These are phyloP conservation scores for Teunomyces panamensis DNA, from an alignment of 805 yeast genomes.

Conservation along the genomic window DNA sequence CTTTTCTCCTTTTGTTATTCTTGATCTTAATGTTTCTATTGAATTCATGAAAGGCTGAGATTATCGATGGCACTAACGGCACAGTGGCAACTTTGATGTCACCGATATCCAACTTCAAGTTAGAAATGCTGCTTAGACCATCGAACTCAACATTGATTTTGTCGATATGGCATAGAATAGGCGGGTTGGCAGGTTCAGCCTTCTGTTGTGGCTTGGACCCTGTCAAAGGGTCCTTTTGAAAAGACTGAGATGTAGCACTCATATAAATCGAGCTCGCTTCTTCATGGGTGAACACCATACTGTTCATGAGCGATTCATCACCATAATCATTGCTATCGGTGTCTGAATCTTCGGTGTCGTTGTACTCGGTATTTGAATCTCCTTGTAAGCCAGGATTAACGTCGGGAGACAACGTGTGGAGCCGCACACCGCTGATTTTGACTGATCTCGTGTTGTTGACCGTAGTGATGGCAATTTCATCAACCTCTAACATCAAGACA, in stretches of 20 bases:
- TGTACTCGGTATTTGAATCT: not conserved
- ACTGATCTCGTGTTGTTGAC: conserved; percentile 47
- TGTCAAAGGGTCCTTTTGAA: conserved; percentile 12
- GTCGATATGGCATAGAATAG: conserved; percentile 32
- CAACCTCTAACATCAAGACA: conserved; percentile 31
- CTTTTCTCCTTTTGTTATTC: conserved; percentile 26
- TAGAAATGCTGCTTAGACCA: conserved; percentile 37
- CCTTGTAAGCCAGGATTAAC: conserved; percentile 27
- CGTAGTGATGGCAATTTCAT: conserved; percentile 34
- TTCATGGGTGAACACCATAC: conserved; percentile 64
- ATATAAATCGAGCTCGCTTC: conserved; percentile 72
- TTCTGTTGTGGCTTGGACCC: too few species aligned
- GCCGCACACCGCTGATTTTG: conserved; percentile 34
- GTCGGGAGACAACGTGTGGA: conserved; percentile 41
- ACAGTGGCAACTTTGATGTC: conserved; percentile 41
- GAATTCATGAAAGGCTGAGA: conserved; percentile 36
- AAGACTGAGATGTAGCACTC: conserved; percentile 70
- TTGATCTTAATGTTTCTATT: conserved; percentile 33
- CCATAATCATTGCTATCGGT: conserved; percentile 17
- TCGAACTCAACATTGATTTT: conserved; percentile 42
- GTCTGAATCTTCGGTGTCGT: conserved; percentile 6
- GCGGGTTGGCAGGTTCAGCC: conserved; percentile 8
- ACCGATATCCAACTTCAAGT: conserved; percentile 40
- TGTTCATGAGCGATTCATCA: conserved; percentile 45
- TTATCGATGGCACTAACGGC: conserved; percentile 40